These are phyloP conservation scores for Thraustochytrium striatum DNA, from an alignment of 352 stramenopile species.

Conservation along the genomic window DNA sequence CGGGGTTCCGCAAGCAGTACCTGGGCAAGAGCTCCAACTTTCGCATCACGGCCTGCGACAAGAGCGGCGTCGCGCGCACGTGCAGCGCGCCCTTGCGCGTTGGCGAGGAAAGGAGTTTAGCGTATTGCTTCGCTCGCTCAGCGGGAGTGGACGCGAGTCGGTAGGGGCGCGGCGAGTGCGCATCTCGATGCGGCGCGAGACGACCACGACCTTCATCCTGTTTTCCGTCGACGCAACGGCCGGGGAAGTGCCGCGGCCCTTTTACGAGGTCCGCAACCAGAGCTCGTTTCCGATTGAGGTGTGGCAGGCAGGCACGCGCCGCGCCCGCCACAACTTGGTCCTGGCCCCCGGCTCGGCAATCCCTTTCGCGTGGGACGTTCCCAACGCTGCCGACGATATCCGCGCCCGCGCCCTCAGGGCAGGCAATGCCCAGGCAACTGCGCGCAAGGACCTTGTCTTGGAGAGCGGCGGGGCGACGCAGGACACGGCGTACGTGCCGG, in stretches of 20 bases:
- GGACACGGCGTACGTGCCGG: background rate
- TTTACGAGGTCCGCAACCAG: slow-evolving; percentile 22
- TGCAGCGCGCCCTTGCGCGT: background rate
- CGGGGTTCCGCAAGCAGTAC: slow-evolving; percentile 31
- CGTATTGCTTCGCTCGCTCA: background rate
- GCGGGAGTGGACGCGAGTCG: background rate
- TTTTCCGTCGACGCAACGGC: slow-evolving; percentile 8
- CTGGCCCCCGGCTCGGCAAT: background rate
- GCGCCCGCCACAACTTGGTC: background rate
- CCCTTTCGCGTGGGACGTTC: slow-evolving; percentile 15
- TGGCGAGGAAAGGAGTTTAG: slow-evolving; percentile 12
- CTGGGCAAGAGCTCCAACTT: slow-evolving; percentile 11
- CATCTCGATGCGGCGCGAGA: slow-evolving; percentile 27
- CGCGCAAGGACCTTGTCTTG: background rate
- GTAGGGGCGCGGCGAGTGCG: background rate
- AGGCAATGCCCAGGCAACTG: background rate
- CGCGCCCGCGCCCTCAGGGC: background rate
- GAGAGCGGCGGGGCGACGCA: background rate
- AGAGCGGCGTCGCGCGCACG: background rate
- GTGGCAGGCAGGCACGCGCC: slow-evolving; percentile 22
- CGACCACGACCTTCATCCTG: slow-evolving; percentile 27
- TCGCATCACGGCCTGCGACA: background rate
- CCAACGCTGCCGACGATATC: background rate
- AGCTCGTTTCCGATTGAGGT: slow-evolving; percentile 29
- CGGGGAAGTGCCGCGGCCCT: background rate